Evolutionary conservation across 352 stramenopile genomes (phyloP), one percentile per base, ranked within the genome.

Genomic region (Globisporangium cylindrosporum): DNA sequence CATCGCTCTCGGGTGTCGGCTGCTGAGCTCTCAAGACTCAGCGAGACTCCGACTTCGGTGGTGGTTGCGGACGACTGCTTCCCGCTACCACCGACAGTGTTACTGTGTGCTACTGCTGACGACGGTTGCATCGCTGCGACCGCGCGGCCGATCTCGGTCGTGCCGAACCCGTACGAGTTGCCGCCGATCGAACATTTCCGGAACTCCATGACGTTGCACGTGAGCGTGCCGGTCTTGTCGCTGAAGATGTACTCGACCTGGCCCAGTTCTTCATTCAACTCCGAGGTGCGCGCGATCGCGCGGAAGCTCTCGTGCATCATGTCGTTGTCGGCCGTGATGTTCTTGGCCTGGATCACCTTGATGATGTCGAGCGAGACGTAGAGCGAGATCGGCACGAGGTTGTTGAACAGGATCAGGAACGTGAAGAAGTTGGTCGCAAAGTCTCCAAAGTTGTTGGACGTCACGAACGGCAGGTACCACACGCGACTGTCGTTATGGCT

Each of bases 211-310:
- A 99, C 79, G 80, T 99, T 99, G 75, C 94, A 96, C 22, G 98
- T 99, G 24, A 99, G 82, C 36, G 98, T 99, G 15, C 98, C 98
- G 2, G 98, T 99, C 73, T 99, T 99, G 76, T 99, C 98, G 32
- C 87, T 98, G 77, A 99, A 99, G n/a, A 99, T 93, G 72, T 99
- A 98, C 67, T 98, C 82, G 49, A 99, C 87, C 81, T 98, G 90
- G 0, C 96, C 97, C 20, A 98, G 77, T 59, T 98, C 90, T 53
- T 96, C 92, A 58, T 97, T 97, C n/a, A 98, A 74, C 63, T 97
- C 89, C 0, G 91, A 96, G 6, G 88, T 97, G 18, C 93, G 81
- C 10, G 86, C 92, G 48, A 93, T 85, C 29, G 91, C 84, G 24
- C 73, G 85, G 18, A 82, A 97, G 57, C 91, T 90, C 38, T 91